phyloP scores from a whole-genome alignment of 2,329 filamentous ascomycete genomes.

The Colletotrichum eleusines region DNA sequence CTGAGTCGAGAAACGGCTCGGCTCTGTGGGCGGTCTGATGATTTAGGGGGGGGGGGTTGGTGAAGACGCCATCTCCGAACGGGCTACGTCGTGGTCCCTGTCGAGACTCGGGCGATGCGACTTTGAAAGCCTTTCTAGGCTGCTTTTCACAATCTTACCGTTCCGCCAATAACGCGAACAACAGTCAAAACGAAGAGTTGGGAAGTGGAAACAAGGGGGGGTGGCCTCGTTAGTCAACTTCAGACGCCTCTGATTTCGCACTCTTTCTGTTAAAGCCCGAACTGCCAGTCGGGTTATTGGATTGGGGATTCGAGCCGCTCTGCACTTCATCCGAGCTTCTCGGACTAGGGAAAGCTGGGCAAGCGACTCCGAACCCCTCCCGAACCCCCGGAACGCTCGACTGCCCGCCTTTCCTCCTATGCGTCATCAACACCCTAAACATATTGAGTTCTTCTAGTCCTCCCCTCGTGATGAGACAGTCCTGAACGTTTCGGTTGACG shows the following conservation, averaged over 20 bases:
- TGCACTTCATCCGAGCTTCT: neutral
- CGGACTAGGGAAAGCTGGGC: neutral
- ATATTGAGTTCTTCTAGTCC: neutral
- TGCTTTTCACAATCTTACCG: too few relatives aligned
- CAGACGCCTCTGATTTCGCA: neutral
- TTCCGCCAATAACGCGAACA: too few relatives aligned
- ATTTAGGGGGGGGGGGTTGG: too few relatives aligned
- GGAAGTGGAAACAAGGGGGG: too few relatives aligned
- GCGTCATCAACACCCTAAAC: neutral
- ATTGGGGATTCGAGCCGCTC: neutral
- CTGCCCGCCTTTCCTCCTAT: neutral
- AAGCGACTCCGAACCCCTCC: too few relatives aligned
- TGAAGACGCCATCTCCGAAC: too few relatives aligned
- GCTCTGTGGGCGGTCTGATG: neutral
- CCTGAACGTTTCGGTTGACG: neutral
- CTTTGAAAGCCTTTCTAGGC: neutral
- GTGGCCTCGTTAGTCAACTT: neutral
- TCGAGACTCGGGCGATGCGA: neutral
- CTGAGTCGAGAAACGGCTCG: neutral
- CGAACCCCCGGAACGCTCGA: neutral
- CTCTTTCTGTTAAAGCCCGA: neutral
- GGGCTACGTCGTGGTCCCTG: too few relatives aligned
- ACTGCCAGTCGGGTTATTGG: neutral
- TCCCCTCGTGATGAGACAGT: neutral
- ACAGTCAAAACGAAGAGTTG: too few relatives aligned